Evolutionary conservation across 1,284 basidiomycete genomes (phyloP), one percentile per base, ranked within the genome.

Genomic region (Pterulicium gracile): DNA sequence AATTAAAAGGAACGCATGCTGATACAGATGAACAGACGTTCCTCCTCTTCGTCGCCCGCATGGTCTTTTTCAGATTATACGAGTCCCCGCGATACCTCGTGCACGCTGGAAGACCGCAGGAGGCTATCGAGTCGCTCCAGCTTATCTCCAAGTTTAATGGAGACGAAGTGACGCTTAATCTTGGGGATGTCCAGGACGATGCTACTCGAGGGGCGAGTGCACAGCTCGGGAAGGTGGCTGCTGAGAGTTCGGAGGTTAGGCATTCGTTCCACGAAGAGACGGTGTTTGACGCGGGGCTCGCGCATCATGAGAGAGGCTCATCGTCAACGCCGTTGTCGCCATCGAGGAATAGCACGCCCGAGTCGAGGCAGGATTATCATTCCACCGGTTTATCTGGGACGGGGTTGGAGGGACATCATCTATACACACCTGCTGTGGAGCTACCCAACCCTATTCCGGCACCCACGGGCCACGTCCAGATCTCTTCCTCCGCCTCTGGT

Each of bases 1-100:
- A n/a, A n/a, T n/a, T n/a, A n/a, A n/a, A n/a, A n/a, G n/a, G n/a
- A n/a, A n/a, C n/a, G n/a, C n/a, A n/a, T n/a, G 12, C 24, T 19
- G 17, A 39, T 23, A 4, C 10, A 17, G 42, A 32, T 24, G 14
- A 23, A 35, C 58, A 95, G 88, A 97, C 93, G 13, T 66, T 94
- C 13, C 61, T 71, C 1, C 95, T 97, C 81, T 92, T 93, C 58
- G 59, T 88, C 18, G 81, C 81, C 2, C 85, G 94, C 14, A 88
- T 95, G 51, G 67, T 88, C 5, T 83, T 97, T 61, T 96, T 98
- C 72, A 78, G 80, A 5, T 67, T 98, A 14, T 83, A 95, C 59
- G 95, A 98, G 64, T 95, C 91, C 0, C 93, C 95, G 5, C 79
- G 91, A 24, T 95, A 82, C 57, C 81, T 97, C 47, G 89, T 93